Percentiles rank a stretch among this genome's conserved stretches.
Conservation (phyloP, 139 green algal species). For the Diplosphaera chodatii region DNA sequence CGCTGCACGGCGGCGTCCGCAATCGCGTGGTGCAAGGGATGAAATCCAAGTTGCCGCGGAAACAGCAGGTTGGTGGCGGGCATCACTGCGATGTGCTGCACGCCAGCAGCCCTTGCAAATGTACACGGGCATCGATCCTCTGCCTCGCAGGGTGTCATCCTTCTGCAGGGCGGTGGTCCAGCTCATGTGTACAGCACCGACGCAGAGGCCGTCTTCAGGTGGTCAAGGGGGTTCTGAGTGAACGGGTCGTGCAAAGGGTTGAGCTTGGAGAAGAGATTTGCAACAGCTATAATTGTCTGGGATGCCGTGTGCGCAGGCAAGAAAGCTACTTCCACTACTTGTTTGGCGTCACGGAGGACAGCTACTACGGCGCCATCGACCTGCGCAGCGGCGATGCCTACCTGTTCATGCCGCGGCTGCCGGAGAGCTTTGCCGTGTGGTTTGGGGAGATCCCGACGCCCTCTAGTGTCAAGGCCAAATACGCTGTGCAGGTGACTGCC, state of each 20-base stretch:
- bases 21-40: constrained; percentile 24
- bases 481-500: constrained; percentile 60
- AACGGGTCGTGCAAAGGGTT: too few relatives aligned
- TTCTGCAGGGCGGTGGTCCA: constrained; percentile 34
- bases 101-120: too few relatives aligned
- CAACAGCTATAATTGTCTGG: too few relatives aligned
- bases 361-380: constrained; percentile 68
- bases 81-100: too few relatives aligned
- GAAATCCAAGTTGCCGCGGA: constrained; percentile 12
- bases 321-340: constrained; percentile 87
- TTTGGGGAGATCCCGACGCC: constrained; percentile 65
- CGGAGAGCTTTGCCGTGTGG: constrained; percentile 74
- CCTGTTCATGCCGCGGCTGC: constrained; percentile 78
- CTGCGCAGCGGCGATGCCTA: constrained; percentile 36
- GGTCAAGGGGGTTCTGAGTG: too few relatives aligned
- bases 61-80: too few relatives aligned
- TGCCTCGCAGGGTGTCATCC: constrained; percentile 35
- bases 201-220: constrained; percentile 29
- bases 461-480: constrained; percentile 40
- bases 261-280: too few relatives aligned
- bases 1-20: constrained; percentile 40
- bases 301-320: too few relatives aligned
- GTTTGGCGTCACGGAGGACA: constrained; percentile 81
- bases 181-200: constrained; percentile 30
- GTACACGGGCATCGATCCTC: too few relatives aligned